Base-by-base conservation (phyloP, 129 eudicot genomes). In the Chrysanthemum seticuspe region DNA sequence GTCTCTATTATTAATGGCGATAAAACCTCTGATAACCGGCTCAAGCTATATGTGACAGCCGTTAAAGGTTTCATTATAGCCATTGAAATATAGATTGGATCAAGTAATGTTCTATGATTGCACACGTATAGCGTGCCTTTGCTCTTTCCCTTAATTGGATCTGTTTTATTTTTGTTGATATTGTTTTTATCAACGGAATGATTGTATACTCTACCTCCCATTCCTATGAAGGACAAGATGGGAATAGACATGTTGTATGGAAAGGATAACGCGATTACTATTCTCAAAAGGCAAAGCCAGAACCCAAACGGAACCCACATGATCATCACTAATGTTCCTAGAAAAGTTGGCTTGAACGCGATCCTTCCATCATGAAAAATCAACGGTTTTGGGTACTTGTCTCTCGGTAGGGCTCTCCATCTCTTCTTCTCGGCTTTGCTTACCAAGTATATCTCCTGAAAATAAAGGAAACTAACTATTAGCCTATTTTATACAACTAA, bases 331-430 rank as follows among this genome's bases (percentile, higher is more conserved):
- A 82, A 57, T 11, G 78, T 63, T 18, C 70, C 73, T 14, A 16
- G 58, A 36, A 71, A 79, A 55, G 88, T 89, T 70, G 92, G 96
- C 72, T 68, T 71, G 48, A 83, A 73, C 8, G 83, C 92, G 27
- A 89, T 72, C 75, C 96, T 78, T 45, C 90, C 96, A 19, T 89
- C 96, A 65, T 89, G 96, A 40, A 86, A 89, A 13, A 87, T 82
- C 14, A 89, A 50, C 25, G 88, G 86, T 72, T 80, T 86, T 8
- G 88, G 89, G 74, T 84, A 87, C 44, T 64, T 87, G 47, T 87
- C 85, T 60, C 83, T 78, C 3, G 90, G 82, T 8, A 89, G 85
- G 51, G 71, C 36, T 59, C 76, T 65, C 92, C 92, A 84, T 66
- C 48, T 83, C 27, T 68, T 85, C 79, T 78, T 87, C 2, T 83